Evolutionary conservation across 2,329 filamentous ascomycete genomes (phyloP).

Genomic region (Trichocomaceae sp.): DNA sequence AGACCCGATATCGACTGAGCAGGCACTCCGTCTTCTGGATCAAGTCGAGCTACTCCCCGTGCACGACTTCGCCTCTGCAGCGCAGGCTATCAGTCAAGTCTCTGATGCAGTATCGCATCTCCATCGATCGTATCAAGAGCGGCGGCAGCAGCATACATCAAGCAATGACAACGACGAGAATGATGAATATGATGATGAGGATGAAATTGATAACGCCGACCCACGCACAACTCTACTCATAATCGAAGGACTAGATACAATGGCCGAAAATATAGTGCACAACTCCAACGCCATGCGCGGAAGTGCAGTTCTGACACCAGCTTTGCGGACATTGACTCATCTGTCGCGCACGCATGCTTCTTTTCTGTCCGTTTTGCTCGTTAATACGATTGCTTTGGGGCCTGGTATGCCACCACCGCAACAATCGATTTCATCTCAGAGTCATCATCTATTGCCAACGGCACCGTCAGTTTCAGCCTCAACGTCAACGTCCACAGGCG

Average conservation of each 20-base stretch:
- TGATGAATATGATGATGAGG: background rate
- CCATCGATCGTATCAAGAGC: constrained; percentile 6
- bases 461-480: background rate
- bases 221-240: constrained; percentile 22
- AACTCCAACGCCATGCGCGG: constrained; percentile 32
- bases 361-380: constrained; percentile 29
- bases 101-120: constrained; percentile 21
- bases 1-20: constrained; percentile 14
- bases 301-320: constrained; percentile 26
- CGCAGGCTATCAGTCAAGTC: constrained; percentile 27
- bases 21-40: constrained; percentile 28
- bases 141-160: constrained; percentile 1
- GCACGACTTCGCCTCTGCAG: constrained; percentile 24
- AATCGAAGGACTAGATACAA: constrained; percentile 32
- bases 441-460: background rate
- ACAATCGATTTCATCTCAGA: constrained; percentile 16
- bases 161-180: background rate
- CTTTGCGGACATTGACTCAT: constrained; percentile 28
- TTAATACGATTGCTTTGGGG: constrained; percentile 30
- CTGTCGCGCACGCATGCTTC: constrained; percentile 25
- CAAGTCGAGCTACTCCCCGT: constrained; percentile 30
- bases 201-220: background rate
- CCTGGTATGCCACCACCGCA: background rate
- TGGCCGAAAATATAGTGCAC: constrained; percentile 32
- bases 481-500: background rate